These are phyloP conservation scores for Yamadazyma trypodendri DNA, from an alignment of 1,139 yeast genomes.

Conservation along the genomic window DNA sequence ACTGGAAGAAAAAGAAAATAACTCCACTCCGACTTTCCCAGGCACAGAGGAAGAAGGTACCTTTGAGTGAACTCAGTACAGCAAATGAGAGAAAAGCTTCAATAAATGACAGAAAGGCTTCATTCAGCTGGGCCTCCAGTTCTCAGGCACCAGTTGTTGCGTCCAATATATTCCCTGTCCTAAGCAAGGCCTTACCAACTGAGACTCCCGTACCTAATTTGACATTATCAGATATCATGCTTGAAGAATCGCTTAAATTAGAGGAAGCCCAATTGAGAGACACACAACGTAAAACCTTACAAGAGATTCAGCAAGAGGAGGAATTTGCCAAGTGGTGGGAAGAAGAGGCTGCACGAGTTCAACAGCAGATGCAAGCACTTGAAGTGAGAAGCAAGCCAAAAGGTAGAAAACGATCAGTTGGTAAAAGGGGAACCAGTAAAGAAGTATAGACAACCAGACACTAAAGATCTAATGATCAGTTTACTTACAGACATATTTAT, in stretches of 20 bases:
- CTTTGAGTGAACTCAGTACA: not conserved
- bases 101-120: not conserved
- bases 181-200: no score
- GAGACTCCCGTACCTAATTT: constrained; percentile 1
- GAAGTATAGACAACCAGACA: not conserved
- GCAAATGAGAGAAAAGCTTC: not conserved
- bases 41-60: not conserved
- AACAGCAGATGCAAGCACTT: constrained; percentile 36
- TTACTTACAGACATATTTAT: not conserved
- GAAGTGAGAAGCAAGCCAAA: constrained; percentile 3
- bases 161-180: not conserved
- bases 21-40: no score
- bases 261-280: constrained; percentile 34
- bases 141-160: not conserved
- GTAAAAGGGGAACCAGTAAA: constrained; percentile 1
- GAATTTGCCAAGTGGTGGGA: constrained; percentile 85
- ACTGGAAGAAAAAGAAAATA: no score
- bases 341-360: constrained; percentile 63
- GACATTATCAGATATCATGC: constrained; percentile 37
- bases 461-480: no score
- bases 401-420: not conserved
- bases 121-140: constrained; percentile 3
- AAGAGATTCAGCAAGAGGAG: constrained; percentile 75
- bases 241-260: constrained; percentile 46
- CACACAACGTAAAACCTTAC: constrained; percentile 43